Evolutionary conservation across 805 yeast genomes (phyloP).

Genomic region (Metahyphopichia silvanorum): DNA sequence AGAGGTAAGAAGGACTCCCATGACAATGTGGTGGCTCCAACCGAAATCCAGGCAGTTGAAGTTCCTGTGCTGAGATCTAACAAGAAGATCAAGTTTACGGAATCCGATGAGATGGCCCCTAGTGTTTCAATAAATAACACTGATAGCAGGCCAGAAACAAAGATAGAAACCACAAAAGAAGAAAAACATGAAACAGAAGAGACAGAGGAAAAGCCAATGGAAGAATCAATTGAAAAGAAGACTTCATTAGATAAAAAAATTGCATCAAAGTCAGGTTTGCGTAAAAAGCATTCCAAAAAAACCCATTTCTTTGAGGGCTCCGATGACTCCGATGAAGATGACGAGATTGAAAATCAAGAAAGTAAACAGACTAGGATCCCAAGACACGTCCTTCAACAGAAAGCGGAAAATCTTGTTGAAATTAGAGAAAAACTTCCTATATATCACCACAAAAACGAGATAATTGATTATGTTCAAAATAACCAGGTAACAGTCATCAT

Average conservation of each 20-base stretch:
- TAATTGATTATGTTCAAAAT: conserved; percentile 50
- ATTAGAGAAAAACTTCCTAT: conserved; percentile 69
- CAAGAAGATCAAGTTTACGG: conserved; percentile 23
- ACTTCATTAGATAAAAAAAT: not conserved
- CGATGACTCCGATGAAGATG: conserved; percentile 22
- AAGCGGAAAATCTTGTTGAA: conserved; percentile 43
- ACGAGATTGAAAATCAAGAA: conserved; percentile 6
- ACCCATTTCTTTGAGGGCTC: too few species aligned
- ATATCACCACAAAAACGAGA: conserved; percentile 62
- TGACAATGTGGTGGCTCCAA: not conserved
- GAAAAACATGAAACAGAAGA: conserved; percentile 1
- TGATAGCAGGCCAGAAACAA: not conserved
- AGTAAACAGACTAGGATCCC: not conserved
- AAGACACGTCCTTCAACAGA: conserved; percentile 30
- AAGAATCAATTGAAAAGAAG: conserved; percentile 1
- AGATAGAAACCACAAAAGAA: not conserved
- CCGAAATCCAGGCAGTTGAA: conserved; percentile 6
- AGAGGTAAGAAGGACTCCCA: conserved; percentile 22
- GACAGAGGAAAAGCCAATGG: conserved; percentile 1
- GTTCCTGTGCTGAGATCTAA: conserved; percentile 13
- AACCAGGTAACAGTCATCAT: conserved; percentile 76
- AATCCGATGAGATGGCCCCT: conserved; percentile 5
- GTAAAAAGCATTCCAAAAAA: conserved; percentile 20
- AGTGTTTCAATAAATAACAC: conserved; percentile 1
- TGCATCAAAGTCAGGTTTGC: not conserved